A percentile compares a stretch with the other conserved stretches of the same genome.
Evolutionary conservation across 2,329 filamentous ascomycete species (phyloP).

Genomic region (Penicillium olsonii): DNA sequence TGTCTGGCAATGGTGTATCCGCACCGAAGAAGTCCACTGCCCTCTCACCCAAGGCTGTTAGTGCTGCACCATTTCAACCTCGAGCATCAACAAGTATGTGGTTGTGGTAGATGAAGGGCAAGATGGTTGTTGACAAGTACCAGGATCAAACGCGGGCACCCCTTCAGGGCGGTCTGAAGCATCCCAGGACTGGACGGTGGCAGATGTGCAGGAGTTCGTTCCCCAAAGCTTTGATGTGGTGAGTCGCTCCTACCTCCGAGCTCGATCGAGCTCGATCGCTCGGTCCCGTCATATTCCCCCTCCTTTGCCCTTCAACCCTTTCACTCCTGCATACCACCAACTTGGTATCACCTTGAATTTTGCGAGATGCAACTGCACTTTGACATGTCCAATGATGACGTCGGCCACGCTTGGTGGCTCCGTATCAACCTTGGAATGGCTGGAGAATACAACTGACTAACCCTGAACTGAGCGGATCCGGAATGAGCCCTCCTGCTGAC

Average conservation of each 20-base stretch:
- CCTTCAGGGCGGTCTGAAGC: conserved; percentile 43
- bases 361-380: too few species aligned
- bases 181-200: conserved; percentile 47
- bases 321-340: not conserved
- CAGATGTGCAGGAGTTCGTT: conserved; percentile 52
- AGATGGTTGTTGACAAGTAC: conserved; percentile 24
- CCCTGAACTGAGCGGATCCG: not conserved
- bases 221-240: conserved; percentile 59
- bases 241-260: conserved; percentile 18
- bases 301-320: not conserved
- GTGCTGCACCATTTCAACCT: conserved; percentile 65
- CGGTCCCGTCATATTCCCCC: not conserved
- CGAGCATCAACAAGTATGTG: conserved; percentile 44
- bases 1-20: conserved; percentile 41
- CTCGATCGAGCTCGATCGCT: not conserved
- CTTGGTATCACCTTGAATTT: too few species aligned
- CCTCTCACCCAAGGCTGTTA: conserved; percentile 88
- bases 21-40: conserved; percentile 64
- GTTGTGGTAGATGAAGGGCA: not conserved
- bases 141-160: conserved; percentile 45
- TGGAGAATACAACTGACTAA: too few species aligned
- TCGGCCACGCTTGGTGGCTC: too few species aligned
- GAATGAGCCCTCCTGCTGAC: conserved; percentile 16
- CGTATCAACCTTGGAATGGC: too few species aligned
- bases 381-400: too few species aligned